Base-by-base conservation (phyloP, 1,139 yeast species). In the Pichia sp. region DNA sequence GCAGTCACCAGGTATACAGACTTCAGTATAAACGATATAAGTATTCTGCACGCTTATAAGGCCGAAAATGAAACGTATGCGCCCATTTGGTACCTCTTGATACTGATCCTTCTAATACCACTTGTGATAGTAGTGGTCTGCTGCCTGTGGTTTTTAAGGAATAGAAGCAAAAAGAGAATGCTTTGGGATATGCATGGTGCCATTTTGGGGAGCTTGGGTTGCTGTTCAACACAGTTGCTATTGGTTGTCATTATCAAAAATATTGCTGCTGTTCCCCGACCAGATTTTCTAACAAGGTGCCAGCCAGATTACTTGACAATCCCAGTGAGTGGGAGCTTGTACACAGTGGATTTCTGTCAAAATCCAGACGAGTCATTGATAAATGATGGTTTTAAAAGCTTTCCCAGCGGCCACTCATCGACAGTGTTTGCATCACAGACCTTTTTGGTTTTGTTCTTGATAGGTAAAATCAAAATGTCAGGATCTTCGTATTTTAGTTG, bases 351-450 rank as follows among this genome's bases (percentile, higher is more conserved):
- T 0, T 60, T 73, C 3, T 79, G 83, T 60, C 60, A 68, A 0
- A 71, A 68, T 44, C 57, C 62, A 1, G 61, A 74, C 52, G 46
- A 63, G 8, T 55, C 59, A 13, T 51, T 74, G 7, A 56, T 79
- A 0, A 66, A 67, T 54, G 81, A 78, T 64, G 83, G 82, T 0
- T 75, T 78, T 57, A 69, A 81, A 57, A 70, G 79, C 4, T 78
- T 79, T 58, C 82, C 83, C 1, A 77, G 81, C 53, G 82, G 81
- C 1, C 82, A 79, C 60, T 72, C 79, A 54, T 71, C 81, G 0
- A 75, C 81, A 0, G 70, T 78, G 2, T 78, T 78, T 61, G 67
- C 80, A 32, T 72, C 80, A 0, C 72, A 76, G 64, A 70, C 75
- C 1, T 64, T 76, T 16, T 65, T 74, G 8, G 65, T 73, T 41